Percentiles rank a stretch among this genome's conserved stretches.
Conservation (phyloP, 2,329 filamentous ascomycete species). For the Neurospora sp. region DNA sequence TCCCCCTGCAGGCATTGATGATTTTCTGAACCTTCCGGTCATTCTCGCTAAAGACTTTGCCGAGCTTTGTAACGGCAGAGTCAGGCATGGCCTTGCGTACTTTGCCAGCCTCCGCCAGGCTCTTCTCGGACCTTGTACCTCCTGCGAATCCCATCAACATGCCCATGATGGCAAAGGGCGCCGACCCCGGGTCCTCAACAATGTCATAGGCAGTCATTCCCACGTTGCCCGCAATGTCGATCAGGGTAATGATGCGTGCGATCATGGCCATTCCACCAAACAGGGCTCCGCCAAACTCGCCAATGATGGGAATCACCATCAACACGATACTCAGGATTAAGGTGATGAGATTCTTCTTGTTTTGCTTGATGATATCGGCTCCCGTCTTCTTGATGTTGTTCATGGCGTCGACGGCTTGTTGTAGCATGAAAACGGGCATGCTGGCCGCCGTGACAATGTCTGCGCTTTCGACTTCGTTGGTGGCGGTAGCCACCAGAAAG, state of each 20-base stretch:
- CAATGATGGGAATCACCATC: background rate
- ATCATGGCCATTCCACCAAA: conserved; percentile 7
- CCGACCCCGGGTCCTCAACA: conserved; percentile 15
- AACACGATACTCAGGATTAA: background rate
- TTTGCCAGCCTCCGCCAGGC: background rate
- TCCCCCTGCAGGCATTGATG: background rate
- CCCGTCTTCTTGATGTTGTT: background rate
- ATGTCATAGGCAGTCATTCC: conserved; percentile 17
- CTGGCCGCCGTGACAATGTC: background rate
- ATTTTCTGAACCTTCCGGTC: background rate
- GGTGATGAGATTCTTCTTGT: background rate
- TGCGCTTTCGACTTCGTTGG: background rate
- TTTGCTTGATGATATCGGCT: background rate
- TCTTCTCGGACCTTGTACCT: background rate
- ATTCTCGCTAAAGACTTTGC: background rate
- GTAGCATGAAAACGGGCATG: background rate
- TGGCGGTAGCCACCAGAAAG: background rate
- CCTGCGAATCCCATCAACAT: conserved; percentile 9
- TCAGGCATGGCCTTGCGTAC: background rate
- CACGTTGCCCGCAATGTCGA: conserved; percentile 15
- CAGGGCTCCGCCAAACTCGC: conserved; percentile 20
- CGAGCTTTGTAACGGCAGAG: background rate
- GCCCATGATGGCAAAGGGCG: conserved; percentile 20
- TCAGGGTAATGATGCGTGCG: conserved; percentile 8
- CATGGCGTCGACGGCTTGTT: background rate